Conservation (phyloP, 768 basidiomycete species). For the Lactarius hatsudake region DNA sequence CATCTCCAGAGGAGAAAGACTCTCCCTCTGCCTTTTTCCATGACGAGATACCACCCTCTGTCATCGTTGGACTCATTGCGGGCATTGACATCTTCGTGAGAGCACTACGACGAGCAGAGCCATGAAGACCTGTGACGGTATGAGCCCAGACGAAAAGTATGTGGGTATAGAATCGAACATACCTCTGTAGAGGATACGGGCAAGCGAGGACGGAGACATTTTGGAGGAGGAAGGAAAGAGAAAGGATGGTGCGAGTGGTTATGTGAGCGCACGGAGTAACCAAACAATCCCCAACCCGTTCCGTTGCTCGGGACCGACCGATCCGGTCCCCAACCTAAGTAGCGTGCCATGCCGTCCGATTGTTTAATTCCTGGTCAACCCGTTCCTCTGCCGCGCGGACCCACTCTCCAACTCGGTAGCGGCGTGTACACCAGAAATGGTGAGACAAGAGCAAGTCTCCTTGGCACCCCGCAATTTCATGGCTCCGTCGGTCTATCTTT, state of each 20-base stretch:
- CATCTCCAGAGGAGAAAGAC: conserved; percentile 83
- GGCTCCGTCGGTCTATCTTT: conserved; percentile 60
- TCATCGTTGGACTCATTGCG: conserved; percentile 99
- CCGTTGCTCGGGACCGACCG: background rate
- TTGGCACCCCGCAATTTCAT: conserved; percentile 58
- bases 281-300: conserved; percentile 27
- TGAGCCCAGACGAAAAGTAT: conserved; percentile 43
- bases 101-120: conserved; percentile 72
- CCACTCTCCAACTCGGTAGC: conserved; percentile 55
- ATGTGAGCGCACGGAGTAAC: conserved; percentile 28
- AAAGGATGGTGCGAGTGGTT: conserved; percentile 21
- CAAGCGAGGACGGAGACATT: conserved; percentile 61
- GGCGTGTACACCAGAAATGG: conserved; percentile 68
- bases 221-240: conserved; percentile 21
- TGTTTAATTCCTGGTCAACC: conserved; percentile 77
- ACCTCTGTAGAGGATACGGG: conserved; percentile 68
- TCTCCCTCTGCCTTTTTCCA: conserved; percentile 99
- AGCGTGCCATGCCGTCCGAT: conserved; percentile 36
- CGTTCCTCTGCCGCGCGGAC: conserved; percentile 52
- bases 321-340: background rate
- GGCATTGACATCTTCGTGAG: conserved; percentile 92
- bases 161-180: conserved; percentile 58
- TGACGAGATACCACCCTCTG: conserved; percentile 94
- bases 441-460: conserved; percentile 63
- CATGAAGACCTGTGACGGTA: conserved; percentile 64